Evolutionary conservation across 2,329 filamentous ascomycete genomes (phyloP).

Genomic region (Arthrobotrys sinensis): DNA sequence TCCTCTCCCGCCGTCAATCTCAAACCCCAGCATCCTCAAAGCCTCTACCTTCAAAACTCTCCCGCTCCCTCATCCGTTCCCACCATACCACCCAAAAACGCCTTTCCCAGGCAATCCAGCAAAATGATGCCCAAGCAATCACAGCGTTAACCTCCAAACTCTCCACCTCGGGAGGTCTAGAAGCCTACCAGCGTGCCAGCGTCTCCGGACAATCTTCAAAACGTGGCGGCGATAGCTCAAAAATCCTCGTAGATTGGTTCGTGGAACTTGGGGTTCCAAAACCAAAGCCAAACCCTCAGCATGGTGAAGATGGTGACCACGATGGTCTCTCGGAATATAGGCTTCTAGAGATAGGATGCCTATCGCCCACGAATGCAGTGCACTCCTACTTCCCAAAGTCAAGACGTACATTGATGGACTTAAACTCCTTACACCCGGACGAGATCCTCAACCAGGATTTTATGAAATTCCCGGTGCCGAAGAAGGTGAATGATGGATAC

Average conservation of each 20-base stretch:
- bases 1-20: conserved; percentile 36
- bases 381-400: conserved; percentile 80
- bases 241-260: conserved; percentile 77
- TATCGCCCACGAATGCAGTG: conserved; percentile 84
- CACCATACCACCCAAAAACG: conserved; percentile 78
- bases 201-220: conserved; percentile 78
- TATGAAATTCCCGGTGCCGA: conserved; percentile 86
- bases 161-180: conserved; percentile 74
- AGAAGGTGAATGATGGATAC: conserved; percentile 76
- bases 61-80: conserved; percentile 76
- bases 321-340: conserved; percentile 69
- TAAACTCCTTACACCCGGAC: conserved; percentile 83
- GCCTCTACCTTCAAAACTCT: conserved; percentile 77
- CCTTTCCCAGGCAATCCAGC: conserved; percentile 72
- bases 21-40: conserved; percentile 66
- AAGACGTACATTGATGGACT: conserved; percentile 78
- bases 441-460: conserved; percentile 92
- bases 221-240: conserved; percentile 78
- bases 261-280: conserved; percentile 63
- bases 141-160: conserved; percentile 72
- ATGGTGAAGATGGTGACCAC: conserved; percentile 15
- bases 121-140: conserved; percentile 72
- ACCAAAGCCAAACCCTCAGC: conserved; percentile 4
- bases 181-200: conserved; percentile 78
- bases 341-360: conserved; percentile 89